These are phyloP conservation scores for Podospora conica DNA, from an alignment of 495 filamentous ascomycete species.

Conservation along the genomic window DNA sequence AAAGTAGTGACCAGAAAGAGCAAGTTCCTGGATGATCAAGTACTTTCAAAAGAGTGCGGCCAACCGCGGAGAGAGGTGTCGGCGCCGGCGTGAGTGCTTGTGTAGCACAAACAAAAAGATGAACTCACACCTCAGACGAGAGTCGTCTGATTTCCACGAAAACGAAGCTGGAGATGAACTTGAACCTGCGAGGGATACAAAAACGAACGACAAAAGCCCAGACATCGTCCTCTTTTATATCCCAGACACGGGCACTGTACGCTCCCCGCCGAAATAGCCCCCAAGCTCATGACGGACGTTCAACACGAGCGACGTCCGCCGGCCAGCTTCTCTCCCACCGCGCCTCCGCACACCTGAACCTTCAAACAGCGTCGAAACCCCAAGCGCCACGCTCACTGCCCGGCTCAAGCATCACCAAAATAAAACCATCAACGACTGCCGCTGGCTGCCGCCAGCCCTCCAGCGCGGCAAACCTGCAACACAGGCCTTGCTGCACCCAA, in stretches of 20 bases:
- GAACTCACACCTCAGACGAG: background rate
- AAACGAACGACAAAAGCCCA: background rate
- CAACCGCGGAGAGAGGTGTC: background rate
- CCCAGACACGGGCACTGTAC: background rate
- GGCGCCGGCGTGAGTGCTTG: background rate
- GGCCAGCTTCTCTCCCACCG: too few species aligned
- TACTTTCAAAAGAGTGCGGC: too few species aligned
- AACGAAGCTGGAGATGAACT: background rate
- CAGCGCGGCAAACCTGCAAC: background rate
- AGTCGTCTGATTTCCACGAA: background rate
- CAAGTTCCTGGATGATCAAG: background rate
- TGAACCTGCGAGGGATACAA: too few species aligned
- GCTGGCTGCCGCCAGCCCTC: background rate
- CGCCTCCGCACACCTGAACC: background rate
- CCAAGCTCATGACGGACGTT: background rate
- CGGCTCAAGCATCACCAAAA: background rate
- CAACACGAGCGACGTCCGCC: background rate
- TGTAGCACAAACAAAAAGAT: background rate
- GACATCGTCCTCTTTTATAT: background rate
- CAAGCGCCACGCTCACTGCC: background rate
- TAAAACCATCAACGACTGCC: background rate
- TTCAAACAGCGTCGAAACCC: background rate
- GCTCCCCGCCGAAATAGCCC: background rate
- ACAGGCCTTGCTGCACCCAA: background rate
- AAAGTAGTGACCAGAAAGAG: background rate